Conservation (phyloP, 2,329 filamentous ascomycete species). For the Sphaerulina populicola region DNA sequence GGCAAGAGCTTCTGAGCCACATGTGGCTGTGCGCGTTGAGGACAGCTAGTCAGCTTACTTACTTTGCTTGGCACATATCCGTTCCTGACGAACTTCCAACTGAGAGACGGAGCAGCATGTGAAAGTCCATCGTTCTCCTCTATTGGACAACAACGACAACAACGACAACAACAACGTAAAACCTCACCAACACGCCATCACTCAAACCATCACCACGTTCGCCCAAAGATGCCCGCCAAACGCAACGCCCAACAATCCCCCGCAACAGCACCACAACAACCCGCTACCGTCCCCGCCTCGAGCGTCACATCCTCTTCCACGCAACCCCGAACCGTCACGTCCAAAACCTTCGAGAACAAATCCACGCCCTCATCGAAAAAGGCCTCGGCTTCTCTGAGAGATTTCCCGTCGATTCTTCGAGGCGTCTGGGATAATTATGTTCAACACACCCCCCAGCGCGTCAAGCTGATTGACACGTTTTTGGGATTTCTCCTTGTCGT, state of each 20-base stretch:
- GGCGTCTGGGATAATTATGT: constrained; percentile 73
- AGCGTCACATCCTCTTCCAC: constrained; percentile 4
- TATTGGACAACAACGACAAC: no score
- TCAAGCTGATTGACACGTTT: constrained; percentile 85
- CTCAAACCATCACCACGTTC: neutral
- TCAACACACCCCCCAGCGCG: constrained; percentile 75
- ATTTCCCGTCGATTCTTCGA: constrained; percentile 52
- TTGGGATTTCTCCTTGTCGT: constrained; percentile 79
- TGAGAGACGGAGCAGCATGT: no score
- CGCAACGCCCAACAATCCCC: neutral
- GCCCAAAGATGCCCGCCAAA: constrained; percentile 4
- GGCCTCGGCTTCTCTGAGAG: constrained; percentile 24
- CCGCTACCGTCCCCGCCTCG: constrained; percentile 7
- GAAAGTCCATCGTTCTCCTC: no score
- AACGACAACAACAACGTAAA: no score
- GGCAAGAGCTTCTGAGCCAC: no score
- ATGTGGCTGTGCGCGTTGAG: no score
- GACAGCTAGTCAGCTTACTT: no score
- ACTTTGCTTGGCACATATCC: no score
- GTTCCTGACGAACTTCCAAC: no score
- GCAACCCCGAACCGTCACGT: constrained; percentile 19
- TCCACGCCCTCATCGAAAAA: constrained; percentile 19
- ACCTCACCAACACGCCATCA: neutral
- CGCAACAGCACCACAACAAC: neutral
- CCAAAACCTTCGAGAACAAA: constrained; percentile 12